phyloP scores from a whole-genome alignment of 257 asterid species.

The Salvia miltiorrhiza region DNA sequence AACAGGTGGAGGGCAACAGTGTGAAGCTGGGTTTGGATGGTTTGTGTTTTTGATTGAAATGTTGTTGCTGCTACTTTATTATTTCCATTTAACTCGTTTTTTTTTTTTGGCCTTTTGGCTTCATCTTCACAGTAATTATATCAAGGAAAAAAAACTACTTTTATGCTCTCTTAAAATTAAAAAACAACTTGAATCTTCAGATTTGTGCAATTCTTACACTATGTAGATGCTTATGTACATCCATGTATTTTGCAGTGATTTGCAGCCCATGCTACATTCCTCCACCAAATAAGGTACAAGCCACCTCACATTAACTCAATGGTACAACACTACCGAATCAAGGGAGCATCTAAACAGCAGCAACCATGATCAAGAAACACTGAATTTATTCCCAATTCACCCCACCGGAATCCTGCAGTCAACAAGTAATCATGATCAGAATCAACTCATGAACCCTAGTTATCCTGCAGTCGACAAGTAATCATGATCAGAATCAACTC shows the following conservation, averaged over 20 bases:
- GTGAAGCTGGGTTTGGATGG: too few species aligned
- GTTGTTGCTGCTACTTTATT: too few species aligned
- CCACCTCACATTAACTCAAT: slow-evolving; percentile 4
- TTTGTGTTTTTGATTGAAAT: too few species aligned
- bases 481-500: not conserved
- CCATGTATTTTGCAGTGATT: slow-evolving; percentile 40
- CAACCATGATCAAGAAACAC: slow-evolving; percentile 45
- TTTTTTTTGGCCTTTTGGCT: too few species aligned
- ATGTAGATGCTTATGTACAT: not conserved
- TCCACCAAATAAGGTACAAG: slow-evolving; percentile 34
- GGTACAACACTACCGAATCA: slow-evolving; percentile 22
- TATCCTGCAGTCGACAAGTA: slow-evolving; percentile 33
- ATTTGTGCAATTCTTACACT: not conserved
- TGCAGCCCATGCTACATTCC: slow-evolving; percentile 59
- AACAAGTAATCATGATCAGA: slow-evolving; percentile 6
- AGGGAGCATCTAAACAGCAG: not conserved
- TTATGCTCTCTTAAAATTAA: too few species aligned
- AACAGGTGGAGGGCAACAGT: too few species aligned
- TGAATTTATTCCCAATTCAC: slow-evolving; percentile 71
- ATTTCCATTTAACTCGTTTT: too few species aligned
- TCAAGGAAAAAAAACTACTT: too few species aligned
- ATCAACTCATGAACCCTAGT: too few species aligned
- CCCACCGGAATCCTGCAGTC: slow-evolving; percentile 60
- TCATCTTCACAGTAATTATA: too few species aligned
- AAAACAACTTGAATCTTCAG: not conserved